Evolutionary conservation across 805 yeast species (phyloP).

Genomic region (Cyberlindnera xishuangbannaensis): DNA sequence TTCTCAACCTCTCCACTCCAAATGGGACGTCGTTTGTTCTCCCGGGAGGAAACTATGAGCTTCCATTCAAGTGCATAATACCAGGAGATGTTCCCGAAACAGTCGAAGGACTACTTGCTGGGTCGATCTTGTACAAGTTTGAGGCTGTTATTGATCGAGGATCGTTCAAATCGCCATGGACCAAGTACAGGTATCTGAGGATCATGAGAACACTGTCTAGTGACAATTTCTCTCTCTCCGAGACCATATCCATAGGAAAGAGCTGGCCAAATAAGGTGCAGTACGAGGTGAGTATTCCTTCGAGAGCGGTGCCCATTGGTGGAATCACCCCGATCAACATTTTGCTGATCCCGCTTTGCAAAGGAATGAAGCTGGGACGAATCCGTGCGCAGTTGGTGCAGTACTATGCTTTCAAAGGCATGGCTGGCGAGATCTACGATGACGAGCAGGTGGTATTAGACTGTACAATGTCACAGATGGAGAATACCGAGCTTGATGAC

Average conservation of each 20-base stretch:
- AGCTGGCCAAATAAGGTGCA: conserved; percentile 89
- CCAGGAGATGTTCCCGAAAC: conserved; percentile 82
- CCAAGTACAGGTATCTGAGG: conserved; percentile 53
- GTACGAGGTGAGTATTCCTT: conserved; percentile 78
- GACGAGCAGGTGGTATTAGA: conserved; percentile 60
- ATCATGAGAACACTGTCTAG: conserved; percentile 77
- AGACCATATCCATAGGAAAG: conserved; percentile 85
- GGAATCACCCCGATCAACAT: conserved; percentile 63
- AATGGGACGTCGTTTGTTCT: conserved; percentile 33
- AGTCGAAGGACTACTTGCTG: conserved; percentile 81
- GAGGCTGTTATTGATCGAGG: conserved; percentile 73
- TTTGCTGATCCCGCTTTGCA: conserved; percentile 67
- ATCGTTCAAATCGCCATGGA: conserved; percentile 43
- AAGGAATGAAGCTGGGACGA: conserved; percentile 67
- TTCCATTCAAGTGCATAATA: conserved; percentile 76
- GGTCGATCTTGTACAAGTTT: conserved; percentile 64
- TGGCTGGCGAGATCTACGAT: conserved; percentile 46
- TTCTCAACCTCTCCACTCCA: conserved; percentile 19
- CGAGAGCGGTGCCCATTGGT: conserved; percentile 85
- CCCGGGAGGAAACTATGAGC: conserved; percentile 72
- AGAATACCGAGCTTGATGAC: conserved; percentile 38
- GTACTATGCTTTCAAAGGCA: conserved; percentile 52
- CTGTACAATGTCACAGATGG: conserved; percentile 38
- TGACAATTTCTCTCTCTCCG: conserved; percentile 66
- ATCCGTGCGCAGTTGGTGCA: conserved; percentile 65